Conservation (phyloP, 495 filamentous ascomycete genomes). For the Aspergillus cavernicola region DNA sequence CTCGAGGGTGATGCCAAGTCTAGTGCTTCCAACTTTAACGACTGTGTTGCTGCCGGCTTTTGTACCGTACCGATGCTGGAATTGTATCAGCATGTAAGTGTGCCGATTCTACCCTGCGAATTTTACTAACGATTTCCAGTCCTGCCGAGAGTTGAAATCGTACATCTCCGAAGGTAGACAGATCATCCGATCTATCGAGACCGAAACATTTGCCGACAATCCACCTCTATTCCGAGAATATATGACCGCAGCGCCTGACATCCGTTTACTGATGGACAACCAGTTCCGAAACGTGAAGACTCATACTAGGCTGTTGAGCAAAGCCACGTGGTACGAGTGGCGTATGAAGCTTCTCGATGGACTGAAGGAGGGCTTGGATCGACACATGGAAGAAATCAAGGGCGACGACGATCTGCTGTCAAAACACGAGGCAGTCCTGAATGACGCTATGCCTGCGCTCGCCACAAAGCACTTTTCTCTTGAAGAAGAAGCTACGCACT, state of each 20-base stretch:
- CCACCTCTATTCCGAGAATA: conserved; percentile 91
- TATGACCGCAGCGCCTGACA: conserved; percentile 76
- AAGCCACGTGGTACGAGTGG: conserved; percentile 98
- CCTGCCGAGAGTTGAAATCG: conserved; percentile 88
- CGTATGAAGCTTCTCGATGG: conserved; percentile 85
- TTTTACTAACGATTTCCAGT: conserved; percentile 49
- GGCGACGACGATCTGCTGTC: conserved; percentile 65
- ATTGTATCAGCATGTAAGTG: conserved; percentile 83
- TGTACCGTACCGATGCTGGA: conserved; percentile 92
- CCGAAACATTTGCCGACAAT: conserved; percentile 79
- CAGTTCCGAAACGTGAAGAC: conserved; percentile 97
- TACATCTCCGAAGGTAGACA: conserved; percentile 89
- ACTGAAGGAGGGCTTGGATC: conserved; percentile 71
- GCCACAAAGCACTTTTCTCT: conserved; percentile 56
- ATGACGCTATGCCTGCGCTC: conserved; percentile 61
- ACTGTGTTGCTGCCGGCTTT: conserved; percentile 80
- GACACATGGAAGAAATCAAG: conserved; percentile 71
- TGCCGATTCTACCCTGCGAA: neutral
- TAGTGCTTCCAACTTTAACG: conserved; percentile 55
- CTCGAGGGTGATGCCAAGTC: conserved; percentile 42
- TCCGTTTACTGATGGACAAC: conserved; percentile 83
- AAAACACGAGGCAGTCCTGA: conserved; percentile 63
- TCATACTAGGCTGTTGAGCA: conserved; percentile 81
- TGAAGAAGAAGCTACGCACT: conserved; percentile 54
- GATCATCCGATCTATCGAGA: conserved; percentile 84